phyloP scores from a whole-genome alignment of 768 basidiomycete genomes.

The Lepiota venenata region DNA sequence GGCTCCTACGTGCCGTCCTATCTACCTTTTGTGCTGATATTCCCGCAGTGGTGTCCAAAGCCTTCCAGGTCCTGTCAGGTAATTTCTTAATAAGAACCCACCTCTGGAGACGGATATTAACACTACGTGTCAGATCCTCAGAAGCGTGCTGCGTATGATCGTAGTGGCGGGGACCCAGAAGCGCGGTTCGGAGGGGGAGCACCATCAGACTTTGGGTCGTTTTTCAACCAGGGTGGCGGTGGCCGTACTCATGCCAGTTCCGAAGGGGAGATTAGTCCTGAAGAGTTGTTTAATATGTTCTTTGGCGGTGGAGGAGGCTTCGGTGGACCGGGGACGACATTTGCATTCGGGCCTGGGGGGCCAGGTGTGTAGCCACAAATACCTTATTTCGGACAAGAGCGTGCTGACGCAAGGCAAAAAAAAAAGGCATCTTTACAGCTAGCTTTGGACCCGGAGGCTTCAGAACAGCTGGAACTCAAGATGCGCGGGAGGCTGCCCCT shows the following conservation, averaged over 20 bases:
- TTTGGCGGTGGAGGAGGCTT: conserved; percentile 71
- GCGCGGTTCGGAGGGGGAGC: conserved; percentile 66
- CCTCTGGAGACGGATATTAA: not conserved
- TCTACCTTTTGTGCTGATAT: conserved; percentile 8
- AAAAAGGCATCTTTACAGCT: conserved; percentile 62
- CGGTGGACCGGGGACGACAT: conserved; percentile 40
- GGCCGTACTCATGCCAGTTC: conserved; percentile 36
- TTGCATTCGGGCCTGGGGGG: conserved; percentile 48
- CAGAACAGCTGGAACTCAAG: conserved; percentile 15
- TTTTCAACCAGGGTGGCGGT: conserved; percentile 9
- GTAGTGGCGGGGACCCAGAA: conserved; percentile 86
- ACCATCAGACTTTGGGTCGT: conserved; percentile 37
- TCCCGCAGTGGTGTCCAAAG: conserved; percentile 88
- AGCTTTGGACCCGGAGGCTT: conserved; percentile 84
- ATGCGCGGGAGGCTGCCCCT: conserved; percentile 36
- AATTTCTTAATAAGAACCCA: not conserved
- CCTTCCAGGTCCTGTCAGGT: conserved; percentile 93
- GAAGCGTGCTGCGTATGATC: conserved; percentile 86
- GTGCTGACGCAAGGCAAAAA: conserved; percentile 7
- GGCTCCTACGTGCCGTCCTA: conserved; percentile 23
- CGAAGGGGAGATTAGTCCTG: conserved; percentile 88
- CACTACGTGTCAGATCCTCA: conserved; percentile 57
- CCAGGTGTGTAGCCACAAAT: conserved; percentile 36
- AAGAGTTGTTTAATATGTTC: conserved; percentile 98
- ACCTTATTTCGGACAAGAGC: not conserved